Evolutionary conservation across 441 rosid species (phyloP), one percentile per base, ranked within the genome.

Genomic region (Pelargonium citronellum): DNA sequence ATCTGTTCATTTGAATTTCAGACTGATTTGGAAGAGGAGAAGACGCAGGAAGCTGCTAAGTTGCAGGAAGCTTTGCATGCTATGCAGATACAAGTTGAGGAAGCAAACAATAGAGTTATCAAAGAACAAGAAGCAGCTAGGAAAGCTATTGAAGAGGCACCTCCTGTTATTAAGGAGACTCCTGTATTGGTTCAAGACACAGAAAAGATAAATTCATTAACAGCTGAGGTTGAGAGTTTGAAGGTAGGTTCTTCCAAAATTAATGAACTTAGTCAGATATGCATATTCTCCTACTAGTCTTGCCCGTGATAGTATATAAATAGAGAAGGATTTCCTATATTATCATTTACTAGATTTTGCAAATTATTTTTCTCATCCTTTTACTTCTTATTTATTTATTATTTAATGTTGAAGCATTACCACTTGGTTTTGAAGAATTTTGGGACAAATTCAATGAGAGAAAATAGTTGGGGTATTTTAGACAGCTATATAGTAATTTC

Each of bases 1-100:
- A 58, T 70, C 10, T 44, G 41, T 69, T 71, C 34, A 71, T 73
- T 79, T 74, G 78, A 62, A 68, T 75, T 72, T 44, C 83, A 92
- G 99, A 85, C 87, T 73, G 98, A 92, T 87, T 72, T 89, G 79
- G 99, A 95, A 82, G 99, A 92, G 82, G 91, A 90, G 79, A 95
- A 92, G 73, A 80, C 87, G 74, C 97, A 91, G 80, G 97, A 95
- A 81, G 79, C 83, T 85, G 85, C 85, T 74, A 92, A 92, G 83
- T 78, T 89, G 73, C 96, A 91, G 81, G 97, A 87, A 11, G 78
- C 84, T 60, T 79, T 96, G 85, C 83, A 77, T 69, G 85, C 84
- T 69, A 85, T 82, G 91, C 94, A 83, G 77, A 70, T 78, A 20
- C 90, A 92, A 79, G 75, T 90, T 66, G 89, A 91, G 78, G 96